Evolutionary conservation across 495 filamentous ascomycete genomes (phyloP), one percentile per base, ranked within the genome.

Genomic region (Xylaria telfairii): DNA sequence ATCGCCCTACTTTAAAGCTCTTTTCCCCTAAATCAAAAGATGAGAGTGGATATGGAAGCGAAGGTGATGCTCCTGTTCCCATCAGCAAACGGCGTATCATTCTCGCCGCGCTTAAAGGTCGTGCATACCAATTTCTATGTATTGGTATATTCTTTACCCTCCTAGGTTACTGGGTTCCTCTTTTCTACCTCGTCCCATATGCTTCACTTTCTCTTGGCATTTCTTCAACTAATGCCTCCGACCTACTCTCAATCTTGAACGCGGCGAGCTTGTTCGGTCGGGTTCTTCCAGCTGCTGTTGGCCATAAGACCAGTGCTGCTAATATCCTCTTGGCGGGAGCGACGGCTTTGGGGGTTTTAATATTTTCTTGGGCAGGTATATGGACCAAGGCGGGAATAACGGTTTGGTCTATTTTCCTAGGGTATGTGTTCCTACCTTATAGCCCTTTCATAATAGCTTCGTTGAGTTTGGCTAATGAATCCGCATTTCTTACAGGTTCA

Each of bases 251-350:
- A 26, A 66, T 66, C 8, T 30, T 66, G 24, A 66, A 66, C 7
- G 64, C 64, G 0, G 64, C 30, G n/a, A 66, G 64, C 21, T 41
- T 66, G 34, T 66, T 66, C 42, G 64, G 64, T 19, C 64, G 64
- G 49, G 32, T 66, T 41, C 30, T 66, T n/a, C 64, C 64, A 54
- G 64, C 64, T 12, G 64, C 64, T 41, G n/a, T 54, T 0, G 47
- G 64, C 47, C 64, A 66, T 19, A 66, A 54, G 7, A 4, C 54
- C 28, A 47, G 64, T 4, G 30, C 47, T 8, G 64, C 64, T 1
- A 66, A 66, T 41, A 42, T 66, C 10, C 64, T 66, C 47, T 30
- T 66, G 4, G 47, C 34, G 1, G 64, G 64, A 15, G 47, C 47
- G 17, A 54, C 64, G 47, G 12, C 32, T 19, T 28, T 66, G 47